These are phyloP conservation scores for Coniochaeta sp. DNA, from an alignment of 2,329 filamentous ascomycete genomes.

Conservation along the genomic window DNA sequence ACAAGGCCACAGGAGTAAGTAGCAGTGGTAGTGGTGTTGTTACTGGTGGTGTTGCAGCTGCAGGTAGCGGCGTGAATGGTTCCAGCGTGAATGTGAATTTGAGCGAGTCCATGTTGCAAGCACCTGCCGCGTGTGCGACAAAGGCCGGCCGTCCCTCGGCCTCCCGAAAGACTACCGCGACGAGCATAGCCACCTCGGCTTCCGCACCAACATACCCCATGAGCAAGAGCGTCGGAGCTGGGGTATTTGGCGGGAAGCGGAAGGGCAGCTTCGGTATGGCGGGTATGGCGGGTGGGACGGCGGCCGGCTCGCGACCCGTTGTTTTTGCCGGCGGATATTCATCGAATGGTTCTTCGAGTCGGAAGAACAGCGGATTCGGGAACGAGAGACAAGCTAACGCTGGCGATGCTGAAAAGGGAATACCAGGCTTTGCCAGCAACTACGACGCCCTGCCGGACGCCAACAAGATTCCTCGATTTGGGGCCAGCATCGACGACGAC, in stretches of 20 bases:
- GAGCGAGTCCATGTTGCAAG: neutral
- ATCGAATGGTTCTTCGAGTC: neutral
- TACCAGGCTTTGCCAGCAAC: constrained; percentile 33
- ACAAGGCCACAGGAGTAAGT: constrained; percentile 20
- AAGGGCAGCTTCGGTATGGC: neutral
- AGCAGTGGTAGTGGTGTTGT: neutral
- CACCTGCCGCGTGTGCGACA: neutral
- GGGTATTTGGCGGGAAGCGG: neutral
- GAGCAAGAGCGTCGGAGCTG: constrained; percentile 2
- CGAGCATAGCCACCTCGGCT: constrained; percentile 2
- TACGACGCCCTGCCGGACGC: constrained; percentile 33
- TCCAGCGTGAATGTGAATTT: neutral
- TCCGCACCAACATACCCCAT: neutral
- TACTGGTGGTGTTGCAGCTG: neutral
- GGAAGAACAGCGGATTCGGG: constrained; percentile 3
- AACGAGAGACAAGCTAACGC: constrained; percentile 5
- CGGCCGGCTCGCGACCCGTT: neutral
- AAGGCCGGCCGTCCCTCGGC: constrained; percentile 8
- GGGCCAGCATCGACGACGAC: neutral
- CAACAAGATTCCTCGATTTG: constrained; percentile 20
- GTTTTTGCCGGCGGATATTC: neutral
- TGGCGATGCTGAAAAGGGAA: constrained; percentile 29
- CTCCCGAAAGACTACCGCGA: constrained; percentile 16
- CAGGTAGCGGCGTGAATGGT: constrained; percentile 5
- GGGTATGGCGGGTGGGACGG: neutral